These are phyloP conservation scores for Sarcocystis neurona DNA, from an alignment of 169 alveolate species.

Conservation along the genomic window DNA sequence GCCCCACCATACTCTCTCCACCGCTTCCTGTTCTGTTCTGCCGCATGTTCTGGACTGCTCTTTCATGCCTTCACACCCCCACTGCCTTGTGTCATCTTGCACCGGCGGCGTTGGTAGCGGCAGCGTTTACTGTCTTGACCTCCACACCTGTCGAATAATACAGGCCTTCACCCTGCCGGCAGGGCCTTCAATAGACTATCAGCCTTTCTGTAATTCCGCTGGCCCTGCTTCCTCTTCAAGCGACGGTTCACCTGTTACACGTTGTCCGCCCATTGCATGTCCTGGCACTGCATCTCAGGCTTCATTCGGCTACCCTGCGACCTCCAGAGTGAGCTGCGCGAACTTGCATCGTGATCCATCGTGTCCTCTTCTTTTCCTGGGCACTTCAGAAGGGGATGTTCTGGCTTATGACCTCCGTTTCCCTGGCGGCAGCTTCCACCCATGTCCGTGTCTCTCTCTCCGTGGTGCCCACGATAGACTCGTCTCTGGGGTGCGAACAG, in stretches of 20 bases:
- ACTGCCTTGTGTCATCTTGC: not conserved
- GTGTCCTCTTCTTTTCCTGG: constrained; percentile 28
- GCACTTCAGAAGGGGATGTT: constrained; percentile 12
- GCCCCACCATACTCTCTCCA: not conserved
- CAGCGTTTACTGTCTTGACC: too few relatives aligned
- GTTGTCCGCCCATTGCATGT: too few relatives aligned
- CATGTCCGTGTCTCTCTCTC: constrained; percentile 47
- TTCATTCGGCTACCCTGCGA: too few relatives aligned
- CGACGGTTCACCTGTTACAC: too few relatives aligned
- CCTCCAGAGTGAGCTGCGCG: not conserved
- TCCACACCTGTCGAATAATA: constrained; percentile 7
- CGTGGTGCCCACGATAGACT: constrained; percentile 56
- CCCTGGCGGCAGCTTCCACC: constrained; percentile 12
- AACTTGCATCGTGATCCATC: constrained; percentile 30
- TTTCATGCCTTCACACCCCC: constrained; percentile 5
- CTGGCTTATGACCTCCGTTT: constrained; percentile 30
- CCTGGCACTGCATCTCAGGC: not conserved
- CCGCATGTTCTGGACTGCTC: constrained; percentile 26
- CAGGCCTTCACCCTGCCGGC: constrained; percentile 16
- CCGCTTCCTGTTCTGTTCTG: not conserved
- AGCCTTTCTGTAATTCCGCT: too few relatives aligned
- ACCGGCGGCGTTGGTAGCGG: not conserved
- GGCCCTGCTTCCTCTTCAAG: too few relatives aligned
- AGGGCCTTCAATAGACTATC: too few relatives aligned
- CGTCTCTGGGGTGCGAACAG: constrained; percentile 48